phyloP scores from a whole-genome alignment of 495 filamentous ascomycete species.

The Podospora anserina region DNA sequence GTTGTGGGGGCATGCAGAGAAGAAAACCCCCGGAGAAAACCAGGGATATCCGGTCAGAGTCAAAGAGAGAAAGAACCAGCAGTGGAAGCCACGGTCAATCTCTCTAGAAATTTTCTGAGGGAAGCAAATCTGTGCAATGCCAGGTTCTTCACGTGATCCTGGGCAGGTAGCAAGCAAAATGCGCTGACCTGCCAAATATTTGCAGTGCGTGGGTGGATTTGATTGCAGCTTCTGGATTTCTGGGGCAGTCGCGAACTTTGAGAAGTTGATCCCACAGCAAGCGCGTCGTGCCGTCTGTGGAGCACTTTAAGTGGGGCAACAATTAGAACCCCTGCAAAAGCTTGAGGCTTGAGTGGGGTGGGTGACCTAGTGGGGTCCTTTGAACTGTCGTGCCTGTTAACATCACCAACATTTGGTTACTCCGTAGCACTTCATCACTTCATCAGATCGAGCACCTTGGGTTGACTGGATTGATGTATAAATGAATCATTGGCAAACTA shows the following conservation, averaged over 20 bases:
- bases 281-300: slow-evolving; percentile 17
- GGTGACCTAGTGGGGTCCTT: not conserved
- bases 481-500: not conserved
- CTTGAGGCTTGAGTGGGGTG: not conserved
- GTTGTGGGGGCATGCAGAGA: not conserved
- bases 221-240: not conserved
- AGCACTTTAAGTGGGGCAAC: slow-evolving; percentile 9
- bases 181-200: not conserved
- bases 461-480: not conserved
- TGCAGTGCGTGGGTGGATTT: not conserved
- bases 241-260: slow-evolving; percentile 17
- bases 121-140: not conserved
- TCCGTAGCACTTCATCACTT: not conserved
- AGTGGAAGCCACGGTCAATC: not conserved
- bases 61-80: not conserved
- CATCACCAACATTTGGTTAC: not conserved
- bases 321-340: slow-evolving; percentile 17
- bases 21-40: not conserved
- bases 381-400: not conserved
- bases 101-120: not conserved
- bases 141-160: not conserved
- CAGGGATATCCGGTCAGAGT: not conserved
- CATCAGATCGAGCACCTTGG: not conserved
- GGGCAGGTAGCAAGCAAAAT: not conserved
- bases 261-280: not conserved